Conservation (phyloP, 139 green algal species). For the Chlorella sp. region DNA sequence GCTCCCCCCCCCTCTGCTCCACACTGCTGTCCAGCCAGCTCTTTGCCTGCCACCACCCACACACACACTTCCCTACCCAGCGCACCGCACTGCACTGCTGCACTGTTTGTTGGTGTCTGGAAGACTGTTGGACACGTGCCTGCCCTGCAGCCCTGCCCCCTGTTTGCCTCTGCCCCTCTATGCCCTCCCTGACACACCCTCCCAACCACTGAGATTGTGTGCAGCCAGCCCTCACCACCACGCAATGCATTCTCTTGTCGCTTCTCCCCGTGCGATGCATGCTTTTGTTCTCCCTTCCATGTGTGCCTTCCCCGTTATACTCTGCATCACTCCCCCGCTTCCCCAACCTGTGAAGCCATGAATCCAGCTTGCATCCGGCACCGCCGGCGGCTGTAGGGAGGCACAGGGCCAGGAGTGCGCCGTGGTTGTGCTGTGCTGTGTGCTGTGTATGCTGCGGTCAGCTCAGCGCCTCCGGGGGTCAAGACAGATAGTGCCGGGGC, state of each 20-base stretch:
- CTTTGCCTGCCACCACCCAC: not conserved
- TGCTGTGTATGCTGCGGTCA: too few species aligned
- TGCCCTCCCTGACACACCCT: not conserved
- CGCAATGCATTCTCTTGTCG: not conserved
- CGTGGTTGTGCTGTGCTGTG: too few species aligned
- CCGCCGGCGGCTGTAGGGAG: too few species aligned
- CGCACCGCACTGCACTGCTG: conserved; percentile 5
- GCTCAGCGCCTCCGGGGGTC: too few species aligned
- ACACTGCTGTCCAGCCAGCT: not conserved
- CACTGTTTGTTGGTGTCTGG: not conserved
- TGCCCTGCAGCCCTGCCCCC: not conserved
- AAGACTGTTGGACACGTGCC: not conserved
- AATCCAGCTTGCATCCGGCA: too few species aligned
- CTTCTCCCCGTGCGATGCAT: not conserved
- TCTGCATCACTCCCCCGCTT: too few species aligned
- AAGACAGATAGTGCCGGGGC: too few species aligned
- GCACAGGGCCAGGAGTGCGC: too few species aligned
- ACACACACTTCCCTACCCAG: not conserved
- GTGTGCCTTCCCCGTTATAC: not conserved
- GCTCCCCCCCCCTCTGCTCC: not conserved
- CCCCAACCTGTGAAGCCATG: too few species aligned
- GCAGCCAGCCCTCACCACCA: not conserved
- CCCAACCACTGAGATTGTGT: not conserved
- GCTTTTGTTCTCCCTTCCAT: not conserved
- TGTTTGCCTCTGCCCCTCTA: not conserved